Base-by-base conservation (phyloP, 306 rosid species). In the Arachis hypogaea region DNA sequence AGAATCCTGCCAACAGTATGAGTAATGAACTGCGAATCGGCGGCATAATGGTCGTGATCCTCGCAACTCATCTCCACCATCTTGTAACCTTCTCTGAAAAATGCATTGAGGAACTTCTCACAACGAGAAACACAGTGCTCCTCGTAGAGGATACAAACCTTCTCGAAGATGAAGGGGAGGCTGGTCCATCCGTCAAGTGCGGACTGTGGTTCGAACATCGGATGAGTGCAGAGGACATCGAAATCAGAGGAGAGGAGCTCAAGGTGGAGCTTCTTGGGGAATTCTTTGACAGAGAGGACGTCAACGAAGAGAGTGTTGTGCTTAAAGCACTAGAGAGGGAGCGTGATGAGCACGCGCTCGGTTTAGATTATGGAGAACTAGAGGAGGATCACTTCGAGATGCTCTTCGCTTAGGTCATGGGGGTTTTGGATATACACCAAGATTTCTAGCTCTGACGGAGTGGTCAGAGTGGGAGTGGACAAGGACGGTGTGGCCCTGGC, bases 1-100 rank as follows among this genome's bases (percentile, higher is more conserved):
- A 93, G 72, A 52, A 93, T 76, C 81, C 98, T 88, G 55, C 98
- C 98, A 30, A 93, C 85, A 1, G 98, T 86, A 68, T 93, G 97
- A 0, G 98, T 87, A 14, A 14, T 14, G 14, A 14, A 14, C 14
- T 14, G 14, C 14, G 14, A 14, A 14, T 14, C 14, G 14, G 98
- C 98, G 0, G 98, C 90, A 55, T 38, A 66, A 63, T 7, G n/a
- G 62, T 90, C 98, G 22, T 93, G 98, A 54, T 87, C 95, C 1
- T 73, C 80, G 12, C 98, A 87, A 64, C 69, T 81, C 93, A 90
- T 86, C 68, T 90, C 95, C 72, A 93, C 93, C 97, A 93, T 90
- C 33, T 54, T 41, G 28, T 97, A 93, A 9, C 98, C 98, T 78
- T 93, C 97, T 10, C 71, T 72, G 3, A 72, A 85, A 33, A 93